Conservation (phyloP, 768 basidiomycete genomes). For the Albatrellus ellisii region DNA sequence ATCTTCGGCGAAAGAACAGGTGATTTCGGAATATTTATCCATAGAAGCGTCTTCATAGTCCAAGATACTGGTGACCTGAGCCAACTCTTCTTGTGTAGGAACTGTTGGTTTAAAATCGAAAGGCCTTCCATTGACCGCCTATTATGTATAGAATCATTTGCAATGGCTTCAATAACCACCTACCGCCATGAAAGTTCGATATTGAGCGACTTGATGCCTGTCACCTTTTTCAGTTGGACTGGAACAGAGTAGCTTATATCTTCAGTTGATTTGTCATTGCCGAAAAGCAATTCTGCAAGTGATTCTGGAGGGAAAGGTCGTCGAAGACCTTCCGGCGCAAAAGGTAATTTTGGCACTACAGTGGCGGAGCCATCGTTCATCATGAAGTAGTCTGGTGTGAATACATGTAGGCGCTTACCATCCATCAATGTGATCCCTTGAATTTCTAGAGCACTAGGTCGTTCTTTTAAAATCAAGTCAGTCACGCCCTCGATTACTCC, state of each 20-base stretch:
- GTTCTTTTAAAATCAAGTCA: conserved; percentile 2
- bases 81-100: background rate
- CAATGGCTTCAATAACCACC: background rate
- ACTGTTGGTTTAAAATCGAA: conserved; percentile 17
- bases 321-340: background rate
- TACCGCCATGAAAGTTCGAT: conserved; percentile 11
- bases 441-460: background rate
- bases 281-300: background rate
- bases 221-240: background rate
- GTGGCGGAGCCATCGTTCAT: background rate
- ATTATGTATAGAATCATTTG: background rate
- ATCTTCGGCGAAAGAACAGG: background rate
- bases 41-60: background rate
- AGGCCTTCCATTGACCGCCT: no score
- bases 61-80: background rate
- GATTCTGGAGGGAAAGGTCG: background rate
- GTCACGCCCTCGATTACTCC: conserved; percentile 1
- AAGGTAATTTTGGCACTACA: background rate
- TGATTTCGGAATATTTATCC: background rate
- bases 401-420: conserved; percentile 3
- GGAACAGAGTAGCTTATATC: background rate
- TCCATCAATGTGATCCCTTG: conserved; percentile 6
- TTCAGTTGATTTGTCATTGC: background rate
- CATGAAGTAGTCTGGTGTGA: background rate
- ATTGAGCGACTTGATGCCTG: conserved; percentile 9